Evolutionary conservation across 2,329 filamentous ascomycete genomes (phyloP).

Genomic region (Shiraia sp.): DNA sequence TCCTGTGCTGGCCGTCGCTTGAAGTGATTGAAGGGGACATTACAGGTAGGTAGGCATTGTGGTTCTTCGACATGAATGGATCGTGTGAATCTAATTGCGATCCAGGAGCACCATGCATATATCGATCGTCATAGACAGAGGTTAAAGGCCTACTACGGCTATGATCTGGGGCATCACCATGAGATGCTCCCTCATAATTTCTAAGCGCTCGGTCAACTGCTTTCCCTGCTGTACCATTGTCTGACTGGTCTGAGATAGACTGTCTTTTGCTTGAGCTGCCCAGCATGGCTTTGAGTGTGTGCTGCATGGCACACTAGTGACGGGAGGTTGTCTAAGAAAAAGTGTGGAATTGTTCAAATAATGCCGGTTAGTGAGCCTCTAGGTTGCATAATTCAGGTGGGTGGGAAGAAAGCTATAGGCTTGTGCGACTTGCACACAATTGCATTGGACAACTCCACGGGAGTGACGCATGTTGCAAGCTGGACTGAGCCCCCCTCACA

Average conservation of each 20-base stretch:
- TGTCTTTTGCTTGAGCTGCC: conserved; percentile 13
- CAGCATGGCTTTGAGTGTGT: conserved; percentile 21
- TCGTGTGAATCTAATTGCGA: conserved; percentile 6
- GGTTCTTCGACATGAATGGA: conserved; percentile 24
- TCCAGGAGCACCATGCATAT: conserved; percentile 1
- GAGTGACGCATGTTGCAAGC: too few species aligned
- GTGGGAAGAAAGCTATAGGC: too few species aligned
- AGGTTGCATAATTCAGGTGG: neutral
- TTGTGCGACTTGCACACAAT: too few species aligned
- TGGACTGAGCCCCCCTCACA: too few species aligned
- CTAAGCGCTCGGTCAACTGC: conserved; percentile 2
- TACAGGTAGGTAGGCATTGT: conserved; percentile 23
- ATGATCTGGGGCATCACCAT: conserved; percentile 3
- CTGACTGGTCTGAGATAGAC: conserved; percentile 9
- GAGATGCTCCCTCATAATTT: conserved; percentile 4
- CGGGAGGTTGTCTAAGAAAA: neutral
- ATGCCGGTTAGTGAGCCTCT: too few species aligned
- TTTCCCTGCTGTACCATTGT: conserved; percentile 7
- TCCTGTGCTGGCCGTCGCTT: conserved; percentile 17
- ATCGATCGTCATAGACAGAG: conserved; percentile 11
- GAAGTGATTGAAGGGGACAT: conserved; percentile 14
- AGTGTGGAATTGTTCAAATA: neutral
- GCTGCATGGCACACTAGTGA: conserved; percentile 12
- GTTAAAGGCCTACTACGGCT: conserved; percentile 16
- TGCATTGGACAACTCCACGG: too few species aligned